These are phyloP conservation scores for Penicillium soppii DNA, from an alignment of 495 filamentous ascomycete genomes.

Conservation along the genomic window DNA sequence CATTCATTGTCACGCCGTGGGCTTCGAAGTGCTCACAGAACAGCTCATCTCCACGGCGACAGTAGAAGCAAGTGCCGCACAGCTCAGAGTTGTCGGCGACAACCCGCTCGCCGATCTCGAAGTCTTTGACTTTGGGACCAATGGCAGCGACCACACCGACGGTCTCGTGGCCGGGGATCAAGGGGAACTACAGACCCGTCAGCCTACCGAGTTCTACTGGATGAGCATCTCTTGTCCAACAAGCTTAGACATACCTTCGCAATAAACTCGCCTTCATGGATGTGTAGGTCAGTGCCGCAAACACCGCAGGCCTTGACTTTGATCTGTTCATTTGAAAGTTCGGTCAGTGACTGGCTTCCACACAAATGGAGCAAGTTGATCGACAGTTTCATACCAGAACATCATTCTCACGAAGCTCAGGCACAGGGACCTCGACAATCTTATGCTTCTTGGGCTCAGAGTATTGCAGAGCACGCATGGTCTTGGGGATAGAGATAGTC, in stretches of 20 bases:
- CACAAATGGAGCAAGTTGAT: not conserved
- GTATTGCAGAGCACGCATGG: constrained; percentile 65
- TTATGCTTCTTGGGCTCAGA: constrained; percentile 59
- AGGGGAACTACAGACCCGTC: constrained; percentile 44
- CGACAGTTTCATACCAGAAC: constrained; percentile 42
- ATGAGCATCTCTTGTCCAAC: not conserved
- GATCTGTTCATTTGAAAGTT: constrained; percentile 25
- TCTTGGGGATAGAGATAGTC: constrained; percentile 42
- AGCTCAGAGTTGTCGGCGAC: constrained; percentile 58
- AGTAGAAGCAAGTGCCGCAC: constrained; percentile 73
- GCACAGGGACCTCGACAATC: constrained; percentile 60
- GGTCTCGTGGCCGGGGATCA: constrained; percentile 53
- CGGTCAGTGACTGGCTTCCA: not conserved
- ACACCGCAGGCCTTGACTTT: constrained; percentile 67
- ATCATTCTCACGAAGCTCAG: constrained; percentile 58
- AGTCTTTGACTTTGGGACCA: constrained; percentile 60
- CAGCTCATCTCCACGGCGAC: constrained; percentile 64
- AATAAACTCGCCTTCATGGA: constrained; percentile 64
- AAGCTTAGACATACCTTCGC: constrained; percentile 45
- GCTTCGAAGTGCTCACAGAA: constrained; percentile 70
- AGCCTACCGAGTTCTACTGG: not conserved
- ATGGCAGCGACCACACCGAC: constrained; percentile 56
- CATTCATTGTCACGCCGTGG: constrained; percentile 64
- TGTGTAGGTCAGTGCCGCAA: constrained; percentile 66
- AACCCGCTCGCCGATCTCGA: constrained; percentile 65